Percentiles rank a stretch among this genome's conserved stretches.
Conservation (phyloP, 2,329 filamentous ascomycete genomes). For the Alternaria sp. region DNA sequence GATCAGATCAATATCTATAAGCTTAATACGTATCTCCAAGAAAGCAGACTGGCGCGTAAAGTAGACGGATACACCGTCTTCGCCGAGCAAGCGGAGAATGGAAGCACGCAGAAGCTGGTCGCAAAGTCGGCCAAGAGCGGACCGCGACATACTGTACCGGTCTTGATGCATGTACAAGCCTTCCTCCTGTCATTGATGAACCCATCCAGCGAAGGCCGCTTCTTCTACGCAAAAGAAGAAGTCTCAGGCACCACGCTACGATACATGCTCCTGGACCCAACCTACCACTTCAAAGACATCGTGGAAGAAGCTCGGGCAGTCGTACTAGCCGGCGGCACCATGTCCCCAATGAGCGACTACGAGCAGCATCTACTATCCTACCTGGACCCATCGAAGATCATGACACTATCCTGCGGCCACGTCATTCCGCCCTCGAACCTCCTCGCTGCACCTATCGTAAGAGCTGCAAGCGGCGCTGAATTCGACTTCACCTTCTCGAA, state of each 20-base stretch:
- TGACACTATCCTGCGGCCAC: slow-evolving; percentile 89
- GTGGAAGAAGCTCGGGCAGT: slow-evolving; percentile 85
- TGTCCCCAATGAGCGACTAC: slow-evolving; percentile 97
- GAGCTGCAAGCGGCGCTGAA: slow-evolving; percentile 55
- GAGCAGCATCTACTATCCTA: slow-evolving; percentile 84
- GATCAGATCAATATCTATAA: slow-evolving; percentile 96
- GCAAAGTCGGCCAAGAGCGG: slow-evolving; percentile 10
- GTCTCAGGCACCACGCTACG: slow-evolving; percentile 68
- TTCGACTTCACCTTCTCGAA: slow-evolving; percentile 91
- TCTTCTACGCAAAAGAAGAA: slow-evolving; percentile 62
- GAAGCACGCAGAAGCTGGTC: slow-evolving; percentile 10
- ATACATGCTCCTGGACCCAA: slow-evolving; percentile 90
- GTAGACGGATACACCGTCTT: slow-evolving; percentile 85
- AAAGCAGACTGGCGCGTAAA: slow-evolving; percentile 92
- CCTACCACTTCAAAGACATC: slow-evolving; percentile 87
- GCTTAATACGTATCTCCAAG: slow-evolving; percentile 83
- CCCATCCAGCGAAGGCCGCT: slow-evolving; percentile 70
- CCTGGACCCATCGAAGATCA: slow-evolving; percentile 67
- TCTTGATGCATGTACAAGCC: slow-evolving; percentile 67
- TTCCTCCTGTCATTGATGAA: slow-evolving; percentile 87
- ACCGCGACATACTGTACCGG: slow-evolving; percentile 54
- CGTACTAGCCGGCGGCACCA: slow-evolving; percentile 91
- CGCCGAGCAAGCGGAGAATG: slow-evolving; percentile 57
- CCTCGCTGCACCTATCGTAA: slow-evolving; percentile 73
- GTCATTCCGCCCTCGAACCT: slow-evolving; percentile 86